phyloP scores from a whole-genome alignment of 2,329 filamentous ascomycete genomes.

The Diaporthe vexans region DNA sequence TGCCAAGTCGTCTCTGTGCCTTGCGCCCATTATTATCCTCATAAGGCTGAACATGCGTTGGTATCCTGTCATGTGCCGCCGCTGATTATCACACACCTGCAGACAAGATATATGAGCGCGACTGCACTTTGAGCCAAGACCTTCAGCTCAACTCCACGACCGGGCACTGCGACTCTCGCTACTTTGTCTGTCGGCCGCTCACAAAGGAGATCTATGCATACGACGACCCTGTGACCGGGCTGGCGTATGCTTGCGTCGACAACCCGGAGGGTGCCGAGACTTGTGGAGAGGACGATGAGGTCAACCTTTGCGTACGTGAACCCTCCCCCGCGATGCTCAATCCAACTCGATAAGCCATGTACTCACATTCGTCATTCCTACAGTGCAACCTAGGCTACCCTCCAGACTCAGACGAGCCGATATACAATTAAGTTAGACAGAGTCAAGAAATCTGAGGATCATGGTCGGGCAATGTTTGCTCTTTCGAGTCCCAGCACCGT shows the following conservation, averaged over 20 bases:
- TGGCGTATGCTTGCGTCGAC: constrained; percentile 29
- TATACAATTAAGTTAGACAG: neutral
- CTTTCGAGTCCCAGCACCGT: neutral
- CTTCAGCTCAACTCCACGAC: constrained; percentile 14
- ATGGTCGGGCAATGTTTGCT: too few relatives aligned
- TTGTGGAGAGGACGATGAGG: neutral
- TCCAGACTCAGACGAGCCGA: constrained; percentile 1
- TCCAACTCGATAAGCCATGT: neutral
- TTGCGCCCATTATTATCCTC: too few relatives aligned
- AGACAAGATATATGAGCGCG: constrained; percentile 33
- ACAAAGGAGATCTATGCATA: constrained; percentile 29
- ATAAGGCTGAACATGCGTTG: neutral
- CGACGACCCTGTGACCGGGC: constrained; percentile 35
- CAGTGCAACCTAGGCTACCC: constrained; percentile 22
- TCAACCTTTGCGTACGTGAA: neutral
- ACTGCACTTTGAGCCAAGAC: constrained; percentile 24
- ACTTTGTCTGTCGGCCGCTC: constrained; percentile 28
- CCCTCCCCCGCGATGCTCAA: too few relatives aligned
- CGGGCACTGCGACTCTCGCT: constrained; percentile 31
- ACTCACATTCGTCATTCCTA: neutral
- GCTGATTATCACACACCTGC: neutral
- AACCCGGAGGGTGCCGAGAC: neutral
- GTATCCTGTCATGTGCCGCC: rapidly evolving
- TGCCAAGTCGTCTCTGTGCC: neutral
- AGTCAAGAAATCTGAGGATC: too few relatives aligned